These are phyloP conservation scores for Aspergillus neotritici DNA, from an alignment of 2,329 filamentous ascomycete species.

Conservation along the genomic window DNA sequence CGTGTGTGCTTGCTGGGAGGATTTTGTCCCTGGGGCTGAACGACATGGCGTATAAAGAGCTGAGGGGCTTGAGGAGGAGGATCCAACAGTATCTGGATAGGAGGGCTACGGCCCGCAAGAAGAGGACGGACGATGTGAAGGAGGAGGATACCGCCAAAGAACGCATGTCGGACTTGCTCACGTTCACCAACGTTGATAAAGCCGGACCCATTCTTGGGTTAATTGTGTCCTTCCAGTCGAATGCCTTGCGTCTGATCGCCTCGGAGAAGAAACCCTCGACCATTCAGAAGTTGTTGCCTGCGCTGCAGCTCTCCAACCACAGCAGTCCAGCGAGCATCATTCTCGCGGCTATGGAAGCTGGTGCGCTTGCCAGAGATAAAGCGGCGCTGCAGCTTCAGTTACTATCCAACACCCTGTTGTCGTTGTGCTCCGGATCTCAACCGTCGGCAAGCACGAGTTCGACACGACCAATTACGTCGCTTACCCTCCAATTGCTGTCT, in stretches of 20 bases:
- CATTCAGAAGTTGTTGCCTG: constrained; percentile 26
- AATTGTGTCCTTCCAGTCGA: constrained; percentile 38
- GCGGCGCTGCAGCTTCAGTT: constrained; percentile 42
- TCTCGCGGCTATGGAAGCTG: constrained; percentile 31
- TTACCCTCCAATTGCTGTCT: constrained; percentile 39
- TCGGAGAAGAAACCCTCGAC: constrained; percentile 29
- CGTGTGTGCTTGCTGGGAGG: constrained; percentile 39
- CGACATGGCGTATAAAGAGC: constrained; percentile 37
- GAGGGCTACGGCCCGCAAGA: constrained; percentile 14
- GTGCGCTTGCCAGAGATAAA: constrained; percentile 34
- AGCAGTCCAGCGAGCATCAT: constrained; percentile 39
- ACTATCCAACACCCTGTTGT: constrained; percentile 37
- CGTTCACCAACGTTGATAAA: constrained; percentile 26
- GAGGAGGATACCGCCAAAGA: constrained; percentile 31
- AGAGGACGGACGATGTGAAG: constrained; percentile 8
- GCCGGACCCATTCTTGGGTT: constrained; percentile 26
- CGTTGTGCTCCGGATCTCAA: constrained; percentile 24
- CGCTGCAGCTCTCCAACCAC: constrained; percentile 29
- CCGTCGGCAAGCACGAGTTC: constrained; percentile 13
- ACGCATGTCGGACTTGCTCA: constrained; percentile 34
- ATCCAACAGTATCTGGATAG: constrained; percentile 29
- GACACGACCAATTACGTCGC: constrained; percentile 21
- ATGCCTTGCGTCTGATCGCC: constrained; percentile 35
- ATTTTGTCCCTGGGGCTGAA: constrained; percentile 37
- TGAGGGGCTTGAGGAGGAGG: constrained; percentile 35